A percentile compares a stretch with the other conserved stretches of the same genome.
These are phyloP conservation scores for Pelargonium nanum DNA, from an alignment of 345 rosid genomes.

Conservation along the genomic window DNA sequence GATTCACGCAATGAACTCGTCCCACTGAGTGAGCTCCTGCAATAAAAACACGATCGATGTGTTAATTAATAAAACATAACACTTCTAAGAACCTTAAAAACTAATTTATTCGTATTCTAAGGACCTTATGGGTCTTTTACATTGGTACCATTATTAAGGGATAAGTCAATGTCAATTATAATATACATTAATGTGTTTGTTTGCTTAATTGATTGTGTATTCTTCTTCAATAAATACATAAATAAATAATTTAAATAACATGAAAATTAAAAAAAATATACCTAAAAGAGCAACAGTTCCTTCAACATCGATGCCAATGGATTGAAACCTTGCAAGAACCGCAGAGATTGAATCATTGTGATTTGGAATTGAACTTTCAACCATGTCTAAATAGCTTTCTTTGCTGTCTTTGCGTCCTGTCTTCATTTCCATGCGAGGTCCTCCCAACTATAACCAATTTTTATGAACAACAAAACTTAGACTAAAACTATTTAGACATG, in stretches of 20 bases:
- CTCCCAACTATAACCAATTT: slow-evolving; percentile 36
- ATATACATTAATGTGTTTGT: not conserved
- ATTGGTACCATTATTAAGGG: too few species aligned
- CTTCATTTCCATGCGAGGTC: slow-evolving; percentile 73
- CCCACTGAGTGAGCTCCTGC: slow-evolving; percentile 83
- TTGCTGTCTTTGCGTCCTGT: slow-evolving; percentile 65
- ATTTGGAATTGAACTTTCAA: slow-evolving; percentile 41
- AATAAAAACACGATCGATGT: too few species aligned
- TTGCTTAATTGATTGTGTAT: not conserved
- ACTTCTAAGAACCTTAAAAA: too few species aligned
- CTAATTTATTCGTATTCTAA: too few species aligned
- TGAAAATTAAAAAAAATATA: slow-evolving; percentile 15
- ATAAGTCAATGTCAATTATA: not conserved
- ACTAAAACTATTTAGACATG: too few species aligned
- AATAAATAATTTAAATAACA: too few species aligned
- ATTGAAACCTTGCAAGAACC: slow-evolving; percentile 51
- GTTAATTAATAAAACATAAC: too few species aligned
- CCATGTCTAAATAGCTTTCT: slow-evolving; percentile 36
- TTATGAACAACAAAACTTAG: too few species aligned
- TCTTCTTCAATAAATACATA: too few species aligned
- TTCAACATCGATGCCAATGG: slow-evolving; percentile 53
- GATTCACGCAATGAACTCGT: slow-evolving; percentile 65
- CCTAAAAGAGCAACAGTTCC: slow-evolving; percentile 68
- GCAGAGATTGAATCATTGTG: slow-evolving; percentile 53
- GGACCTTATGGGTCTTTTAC: too few species aligned